Base-by-base conservation (phyloP, 352 stramenopile species). In the Phytophthora crassamura region DNA sequence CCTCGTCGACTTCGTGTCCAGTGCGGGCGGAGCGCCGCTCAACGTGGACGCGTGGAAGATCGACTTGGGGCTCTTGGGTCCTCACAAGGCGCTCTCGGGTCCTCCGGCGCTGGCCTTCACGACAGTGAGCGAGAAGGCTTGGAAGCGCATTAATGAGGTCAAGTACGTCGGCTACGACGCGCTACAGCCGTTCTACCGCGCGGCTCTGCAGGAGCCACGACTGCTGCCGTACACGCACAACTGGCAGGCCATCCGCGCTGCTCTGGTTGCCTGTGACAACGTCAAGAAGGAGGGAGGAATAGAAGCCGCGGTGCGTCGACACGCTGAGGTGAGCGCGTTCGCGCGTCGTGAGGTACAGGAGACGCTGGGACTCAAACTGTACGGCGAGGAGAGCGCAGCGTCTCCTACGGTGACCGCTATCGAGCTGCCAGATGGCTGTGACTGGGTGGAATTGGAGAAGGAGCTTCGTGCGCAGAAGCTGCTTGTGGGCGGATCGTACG, bases 1-100 rank as follows among this genome's bases (percentile, higher is more conserved):
- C 47, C 59, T 87, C 12, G 78, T 87, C 30, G 78, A 83, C 47
- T 84, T 87, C 54, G 78, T 87, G 22, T 87, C 75, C 25, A 87
- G 78, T 53, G 74, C 73, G 0, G 63, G 73, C 35, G 73, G 75
- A 20, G 70, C 72, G 7, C 59, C 74, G 7, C 63, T 83, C 3
- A 55, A 81, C 56, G 75, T 84, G 28, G 67, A 80, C 45, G 62
- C 45, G 20, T 69, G 73, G 59, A 50, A 72, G 46, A 87, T 87
- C 28, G 78, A 87, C 41, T 41, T 87, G 32, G 78, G 78, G 10
- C 54, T 87, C 20, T 28, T 83, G 9, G 78, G 66, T 2, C 75
- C 75, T 2, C 78, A 87, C 32, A 87, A 87, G 54, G 75, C 73
- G 4, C 41, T 84, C 3, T 87, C 78, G 0, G 78, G 75, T 1